phyloP scores from a whole-genome alignment of 2,329 filamentous ascomycete species.

The Fusarium nygamai region DNA sequence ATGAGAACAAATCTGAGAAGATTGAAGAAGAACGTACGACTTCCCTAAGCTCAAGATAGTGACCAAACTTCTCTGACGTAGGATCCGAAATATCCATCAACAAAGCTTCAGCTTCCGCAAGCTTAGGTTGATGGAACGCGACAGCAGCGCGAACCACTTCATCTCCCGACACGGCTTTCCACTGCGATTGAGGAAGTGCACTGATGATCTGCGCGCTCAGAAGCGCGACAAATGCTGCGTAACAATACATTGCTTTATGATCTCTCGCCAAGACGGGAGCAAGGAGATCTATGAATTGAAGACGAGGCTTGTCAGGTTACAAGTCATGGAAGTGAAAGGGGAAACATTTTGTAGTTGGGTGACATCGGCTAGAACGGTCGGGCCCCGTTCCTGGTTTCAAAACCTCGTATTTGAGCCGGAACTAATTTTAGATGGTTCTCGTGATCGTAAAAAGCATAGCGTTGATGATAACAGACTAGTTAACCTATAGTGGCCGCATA shows the following conservation, averaged over 20 bases:
- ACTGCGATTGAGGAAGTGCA: background rate
- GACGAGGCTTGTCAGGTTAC: background rate
- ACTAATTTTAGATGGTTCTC: background rate
- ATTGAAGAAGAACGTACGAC: background rate
- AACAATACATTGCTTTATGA: background rate
- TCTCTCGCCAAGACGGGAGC: background rate
- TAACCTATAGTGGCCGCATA: background rate
- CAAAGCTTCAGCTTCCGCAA: background rate
- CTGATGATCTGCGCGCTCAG: background rate
- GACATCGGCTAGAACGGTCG: background rate
- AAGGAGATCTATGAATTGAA: background rate
- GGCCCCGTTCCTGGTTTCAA: background rate
- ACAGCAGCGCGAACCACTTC: constrained; percentile 2
- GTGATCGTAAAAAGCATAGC: background rate
- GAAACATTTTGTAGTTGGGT: background rate
- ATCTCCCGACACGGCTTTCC: background rate
- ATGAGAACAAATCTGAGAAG: rapidly evolving
- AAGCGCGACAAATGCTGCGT: background rate
- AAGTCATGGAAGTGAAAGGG: background rate
- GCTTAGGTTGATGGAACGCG: background rate
- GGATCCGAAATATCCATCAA: constrained; percentile 4
- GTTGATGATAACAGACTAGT: background rate
- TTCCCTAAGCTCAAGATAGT: background rate
- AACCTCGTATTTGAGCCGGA: constrained; percentile 2
- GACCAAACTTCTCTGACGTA: background rate